Base-by-base conservation (phyloP, 257 asterid species). In the Coffea eugenioides region DNA sequence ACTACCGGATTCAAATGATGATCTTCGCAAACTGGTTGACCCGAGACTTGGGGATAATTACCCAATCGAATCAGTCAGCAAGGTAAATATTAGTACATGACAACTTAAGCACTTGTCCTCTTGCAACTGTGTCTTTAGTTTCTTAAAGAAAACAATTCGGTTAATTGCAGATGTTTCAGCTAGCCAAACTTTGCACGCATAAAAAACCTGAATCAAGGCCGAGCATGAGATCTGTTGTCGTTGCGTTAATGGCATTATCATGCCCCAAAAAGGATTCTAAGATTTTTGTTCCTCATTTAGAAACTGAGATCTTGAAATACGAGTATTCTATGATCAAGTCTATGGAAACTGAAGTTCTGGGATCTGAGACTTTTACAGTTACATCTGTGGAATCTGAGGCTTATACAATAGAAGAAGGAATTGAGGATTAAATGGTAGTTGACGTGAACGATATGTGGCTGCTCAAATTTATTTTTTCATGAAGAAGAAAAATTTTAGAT, bases 121-220 rank as follows among this genome's bases (percentile, higher is more conserved):
- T 68, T 18, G 36, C 59, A 21, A 8, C 9, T n/a, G n/a, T 68
- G n/a, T n/a, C 5, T 62, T 62, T 23, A 23, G n/a, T 62, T 62
- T 8, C 13, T 59, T 59, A 25, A 62, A 31, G n/a, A n/a, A n/a
- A 64, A 49, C 36, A 6, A n/a, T 27, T 13, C 21, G 27, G 21
- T 52, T 73, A 56, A 74, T 18, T 77, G 61, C 87, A 93, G 97
- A 82, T 93, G 90, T 92, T 95, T n/a, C 94, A 83, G 85, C 95
- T 94, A 45, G 98, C 98, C 11, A 93, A 81, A 79, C 96, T 90
- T 73, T 94, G 98, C 89, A 94, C 97, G 3, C 94, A 90, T 16
- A 97, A 94, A 79, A 91, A 85, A 75, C 96, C 98, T 77, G 92
- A 93, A 81, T 88, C 90, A 20, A 89, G 98, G 54, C 97, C 97